Base-by-base conservation (phyloP, 805 yeast species). In the Vanderwaltozyma polyspora region DNA sequence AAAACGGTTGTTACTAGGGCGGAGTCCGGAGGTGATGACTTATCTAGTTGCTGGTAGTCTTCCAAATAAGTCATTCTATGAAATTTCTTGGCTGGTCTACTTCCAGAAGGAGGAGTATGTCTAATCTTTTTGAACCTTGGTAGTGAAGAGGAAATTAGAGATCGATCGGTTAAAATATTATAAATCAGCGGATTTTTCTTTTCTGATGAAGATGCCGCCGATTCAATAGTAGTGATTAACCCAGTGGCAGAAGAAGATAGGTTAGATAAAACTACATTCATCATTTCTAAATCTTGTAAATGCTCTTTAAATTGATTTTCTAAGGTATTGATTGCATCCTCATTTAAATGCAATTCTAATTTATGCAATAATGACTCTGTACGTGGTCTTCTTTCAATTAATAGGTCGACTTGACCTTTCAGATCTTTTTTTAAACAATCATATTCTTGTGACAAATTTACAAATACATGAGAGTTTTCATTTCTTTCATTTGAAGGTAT, bases 81-180 rank as follows among this genome's bases (percentile, higher is more conserved):
- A n/a, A n/a, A n/a, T n/a, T n/a, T n/a, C n/a, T n/a, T n/a, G n/a
- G n/a, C n/a, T n/a, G n/a, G n/a, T n/a, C n/a, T n/a, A n/a, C n/a
- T n/a, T n/a, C n/a, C n/a, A 12, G 28, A 28, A 17, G 32, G 25
- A 4, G 23, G 18, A 4, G 10, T 11, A 13, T 12, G 27, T 6
- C 9, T 25, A 18, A 5, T 25, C 12, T 21, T 29, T 38, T 63
- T 64, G 19, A 55, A 68, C 18, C 82, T 74, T 0, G 98, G 96
- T 28, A 91, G 63, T 0, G 97, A 87, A 0, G 95, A 84, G 1
- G 95, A 85, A 15, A 89, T 77, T 8, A 84, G 68, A 1, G 97
- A 85, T 34, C 97, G 65, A 53, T 91, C 97, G 0, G 99, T 91
- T 25, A 91, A 65, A 12, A 91, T 70, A 52, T 91, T 91, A 57